Base-by-base conservation (phyloP, 2,329 filamentous ascomycete species). In the Moelleriella libera region DNA sequence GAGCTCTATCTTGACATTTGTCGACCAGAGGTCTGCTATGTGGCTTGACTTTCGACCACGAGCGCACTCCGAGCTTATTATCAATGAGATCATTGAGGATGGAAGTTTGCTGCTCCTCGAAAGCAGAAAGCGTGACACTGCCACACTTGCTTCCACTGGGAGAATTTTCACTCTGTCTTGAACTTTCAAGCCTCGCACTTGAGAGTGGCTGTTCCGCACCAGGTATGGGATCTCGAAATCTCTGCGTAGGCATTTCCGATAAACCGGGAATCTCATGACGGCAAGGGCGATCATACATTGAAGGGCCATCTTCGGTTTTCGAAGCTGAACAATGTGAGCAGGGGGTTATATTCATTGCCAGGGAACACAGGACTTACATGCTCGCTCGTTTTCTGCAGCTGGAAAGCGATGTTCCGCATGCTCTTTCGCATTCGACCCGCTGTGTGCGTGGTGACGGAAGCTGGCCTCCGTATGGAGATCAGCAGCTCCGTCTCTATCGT, bases 251-350 rank as follows among this genome's bases (percentile, higher is more conserved):
- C 30, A 41, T 28, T 44, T 43, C 45, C 44, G 49, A 34, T 41
- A n/a, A 41, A 7, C 11, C 14, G 10, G 40, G n/a, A 7, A n/a
- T 41, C 12, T 37, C 12, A 37, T 37, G 34, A 9, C n/a, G 12
- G 30, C 29, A 30, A 31, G 44, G 47, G 28, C 28, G 39, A 46
- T 49, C 72, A 65, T 76, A 76, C 72, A 72, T 69, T 65, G 69
- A 68, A 51, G 67, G 63, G 41, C 60, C 60, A 31, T 59, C 57
- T 39, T 51, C 44, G 21, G 10, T 46, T 51, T 50, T 49, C 30
- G 47, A 29, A 30, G 49, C 45, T 46, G 30, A 28, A 28, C 2
- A n/a, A 12, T 11, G 40, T 48, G n/a, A 47, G 45, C 8, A 45
- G 32, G 42, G 5, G 30, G 30, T 28, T 6, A 34, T 14, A 37